Percentiles rank a stretch among this genome's conserved stretches.
Conservation (phyloP, 768 basidiomycete species). For the Daedaleopsis nitida region DNA sequence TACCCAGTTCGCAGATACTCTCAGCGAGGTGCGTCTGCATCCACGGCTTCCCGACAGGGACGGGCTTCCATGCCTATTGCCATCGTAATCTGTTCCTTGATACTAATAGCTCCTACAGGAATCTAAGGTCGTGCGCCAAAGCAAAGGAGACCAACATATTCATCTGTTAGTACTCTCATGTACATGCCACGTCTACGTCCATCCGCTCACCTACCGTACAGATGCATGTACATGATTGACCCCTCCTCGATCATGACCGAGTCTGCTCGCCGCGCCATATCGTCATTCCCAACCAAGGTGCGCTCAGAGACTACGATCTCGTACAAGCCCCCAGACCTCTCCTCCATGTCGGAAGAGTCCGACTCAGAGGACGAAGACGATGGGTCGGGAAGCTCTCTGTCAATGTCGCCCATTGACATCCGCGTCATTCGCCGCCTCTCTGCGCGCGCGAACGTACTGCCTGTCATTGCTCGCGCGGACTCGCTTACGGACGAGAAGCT, state of each 20-base stretch:
- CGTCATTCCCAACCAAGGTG: conserved; percentile 52
- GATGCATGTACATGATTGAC: conserved; percentile 86
- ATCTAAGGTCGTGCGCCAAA: conserved; percentile 85
- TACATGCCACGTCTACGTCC: conserved; percentile 20
- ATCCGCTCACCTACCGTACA: conserved; percentile 32
- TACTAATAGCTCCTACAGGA: conserved; percentile 48
- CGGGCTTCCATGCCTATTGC: not conserved
- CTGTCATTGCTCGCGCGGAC: conserved; percentile 79
- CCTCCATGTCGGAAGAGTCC: conserved; percentile 47
- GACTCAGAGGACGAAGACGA: conserved; percentile 55
- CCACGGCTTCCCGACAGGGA: not conserved
- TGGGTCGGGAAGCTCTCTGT: conserved; percentile 50
- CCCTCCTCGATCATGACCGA: conserved; percentile 67
- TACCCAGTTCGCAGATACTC: conserved; percentile 79
- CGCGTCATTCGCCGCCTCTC: conserved; percentile 77
- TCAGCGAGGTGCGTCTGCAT: conserved; percentile 68
- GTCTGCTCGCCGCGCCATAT: conserved; percentile 50
- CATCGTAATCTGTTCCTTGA: not conserved
- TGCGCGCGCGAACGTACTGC: conserved; percentile 76
- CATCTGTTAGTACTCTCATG: conserved; percentile 64
- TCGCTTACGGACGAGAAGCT: conserved; percentile 82
- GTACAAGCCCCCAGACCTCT: conserved; percentile 52
- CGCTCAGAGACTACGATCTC: conserved; percentile 72
- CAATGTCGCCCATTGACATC: conserved; percentile 79
- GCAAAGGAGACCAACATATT: conserved; percentile 87